Evolutionary conservation across 2,329 filamentous ascomycete species (phyloP), one percentile per base, ranked within the genome.

Genomic region (Pseudonectria buxi): DNA sequence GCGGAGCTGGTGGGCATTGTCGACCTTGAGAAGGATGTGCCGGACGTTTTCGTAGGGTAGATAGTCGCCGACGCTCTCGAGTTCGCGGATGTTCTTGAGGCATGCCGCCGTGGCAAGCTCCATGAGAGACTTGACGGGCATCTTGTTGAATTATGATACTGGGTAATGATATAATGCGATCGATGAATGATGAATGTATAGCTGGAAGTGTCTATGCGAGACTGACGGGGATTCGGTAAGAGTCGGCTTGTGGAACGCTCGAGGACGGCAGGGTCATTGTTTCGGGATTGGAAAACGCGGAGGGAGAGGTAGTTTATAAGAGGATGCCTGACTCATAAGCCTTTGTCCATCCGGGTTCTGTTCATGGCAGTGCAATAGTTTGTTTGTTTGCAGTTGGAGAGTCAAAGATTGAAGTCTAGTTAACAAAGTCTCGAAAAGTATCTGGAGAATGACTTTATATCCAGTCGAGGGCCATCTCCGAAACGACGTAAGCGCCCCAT

Each of bases 1-100:
- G 51, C 77, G 81, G 24, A 96, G 76, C 57, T 94, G 88, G 29
- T 73, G 64, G 2, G 88, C 80, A 44, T 74, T 82, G 35, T 83
- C 78, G 37, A 96, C 67, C 38, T 79, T 81, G 33, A 74, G 53
- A 24, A 96, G 76, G 27, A 95, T 74, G 1, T 77, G 72, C 7
- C 73, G 69, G 33, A 85, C 73, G 6, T 53, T 52, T 15, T 72
- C 62, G 61, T 83, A 86, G 3, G 81, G 78, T 26, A 89, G 66
- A 37, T 78, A 74, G 44, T 80, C 73, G 46, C 85, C 86, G 29
- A 95, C 68, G 57, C 86, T 80, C 30, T 70, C 70, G 37, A 95
- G 71, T 37, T 66, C 55, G 35, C 62, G 59, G 41, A 77, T 62
- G 48, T 79, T 72, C 44, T 69, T 71, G 31, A 77, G 56, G 49